Percentiles rank a stretch among this genome's conserved stretches.
Conservation (phyloP, 2,329 filamentous ascomycete species). For the Trichophaea hybrida region DNA sequence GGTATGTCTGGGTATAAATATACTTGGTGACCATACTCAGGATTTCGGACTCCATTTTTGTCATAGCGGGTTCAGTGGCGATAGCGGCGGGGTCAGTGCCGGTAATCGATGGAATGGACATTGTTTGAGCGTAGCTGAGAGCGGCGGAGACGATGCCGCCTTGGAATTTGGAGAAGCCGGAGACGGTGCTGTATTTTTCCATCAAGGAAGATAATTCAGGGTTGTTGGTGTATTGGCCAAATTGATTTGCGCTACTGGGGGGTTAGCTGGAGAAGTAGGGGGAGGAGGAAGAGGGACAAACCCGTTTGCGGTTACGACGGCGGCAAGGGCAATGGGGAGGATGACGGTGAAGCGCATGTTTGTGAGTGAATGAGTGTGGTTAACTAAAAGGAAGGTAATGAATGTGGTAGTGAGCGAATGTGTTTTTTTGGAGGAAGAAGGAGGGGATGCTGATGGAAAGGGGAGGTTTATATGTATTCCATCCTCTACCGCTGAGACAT, state of each 20-base stretch:
- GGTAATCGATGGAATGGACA: background rate
- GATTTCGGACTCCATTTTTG: background rate
- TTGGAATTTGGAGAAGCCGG: background rate
- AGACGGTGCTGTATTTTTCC: background rate
- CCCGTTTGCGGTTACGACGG: background rate
- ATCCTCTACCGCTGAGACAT: no score
- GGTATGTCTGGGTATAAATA: background rate
- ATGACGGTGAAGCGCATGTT: background rate
- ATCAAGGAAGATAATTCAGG: background rate
- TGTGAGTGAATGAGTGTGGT: background rate
- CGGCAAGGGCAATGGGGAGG: background rate
- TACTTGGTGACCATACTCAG: background rate
- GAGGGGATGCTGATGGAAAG: no score
- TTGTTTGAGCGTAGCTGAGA: background rate
- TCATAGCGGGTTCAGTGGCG: background rate
- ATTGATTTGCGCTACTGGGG: background rate
- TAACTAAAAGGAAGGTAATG: background rate
- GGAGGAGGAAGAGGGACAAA: background rate
- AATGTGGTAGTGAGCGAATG: no score
- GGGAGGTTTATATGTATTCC: no score
- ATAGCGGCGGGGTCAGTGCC: background rate
- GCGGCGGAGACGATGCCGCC: background rate
- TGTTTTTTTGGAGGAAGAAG: no score
- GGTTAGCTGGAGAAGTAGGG: background rate
- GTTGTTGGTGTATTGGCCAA: background rate